Evolutionary conservation across 2,329 filamentous ascomycete genomes (phyloP).

Genomic region (Epichloe gansuensis): DNA sequence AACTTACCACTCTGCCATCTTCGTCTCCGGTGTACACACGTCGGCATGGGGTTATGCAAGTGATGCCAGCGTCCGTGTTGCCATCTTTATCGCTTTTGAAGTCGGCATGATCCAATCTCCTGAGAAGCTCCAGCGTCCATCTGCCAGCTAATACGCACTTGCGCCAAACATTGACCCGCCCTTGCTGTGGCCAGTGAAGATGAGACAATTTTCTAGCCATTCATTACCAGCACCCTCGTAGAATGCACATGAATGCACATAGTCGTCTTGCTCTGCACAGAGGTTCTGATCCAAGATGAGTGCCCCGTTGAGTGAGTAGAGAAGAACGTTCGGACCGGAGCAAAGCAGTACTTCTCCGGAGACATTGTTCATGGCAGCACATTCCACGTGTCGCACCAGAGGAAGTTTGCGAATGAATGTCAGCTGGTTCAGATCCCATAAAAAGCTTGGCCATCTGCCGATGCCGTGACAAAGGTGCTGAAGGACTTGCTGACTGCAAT

Average conservation of each 20-base stretch:
- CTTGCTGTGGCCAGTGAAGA: constrained; percentile 79
- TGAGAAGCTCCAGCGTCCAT: constrained; percentile 69
- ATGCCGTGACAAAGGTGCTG: constrained; percentile 75
- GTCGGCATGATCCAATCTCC: constrained; percentile 72
- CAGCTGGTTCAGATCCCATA: constrained; percentile 90
- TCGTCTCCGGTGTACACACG: constrained; percentile 92
- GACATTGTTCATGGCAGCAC: constrained; percentile 77
- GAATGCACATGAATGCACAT: constrained; percentile 72
- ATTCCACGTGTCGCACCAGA: constrained; percentile 48
- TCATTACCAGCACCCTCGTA: constrained; percentile 87
- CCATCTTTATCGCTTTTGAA: constrained; percentile 44
- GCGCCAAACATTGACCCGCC: constrained; percentile 70
- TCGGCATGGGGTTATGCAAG: constrained; percentile 72
- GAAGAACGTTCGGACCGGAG: constrained; percentile 57
- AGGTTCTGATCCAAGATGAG: constrained; percentile 72
- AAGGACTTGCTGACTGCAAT: constrained; percentile 82
- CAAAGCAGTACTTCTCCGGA: constrained; percentile 84
- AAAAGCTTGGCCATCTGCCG: constrained; percentile 70
- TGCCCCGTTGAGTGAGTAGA: constrained; percentile 84
- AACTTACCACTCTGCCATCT: constrained; percentile 67
- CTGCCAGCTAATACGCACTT: constrained; percentile 43
- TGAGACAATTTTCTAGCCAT: constrained; percentile 74
- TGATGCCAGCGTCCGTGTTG: constrained; percentile 59
- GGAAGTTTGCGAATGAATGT: constrained; percentile 72
- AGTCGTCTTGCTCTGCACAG: constrained; percentile 59